A percentile compares a stretch with the other conserved stretches of the same genome.
phyloP scores from a whole-genome alignment of 2,329 filamentous ascomycete species.

The Fonsecaea erecta region DNA sequence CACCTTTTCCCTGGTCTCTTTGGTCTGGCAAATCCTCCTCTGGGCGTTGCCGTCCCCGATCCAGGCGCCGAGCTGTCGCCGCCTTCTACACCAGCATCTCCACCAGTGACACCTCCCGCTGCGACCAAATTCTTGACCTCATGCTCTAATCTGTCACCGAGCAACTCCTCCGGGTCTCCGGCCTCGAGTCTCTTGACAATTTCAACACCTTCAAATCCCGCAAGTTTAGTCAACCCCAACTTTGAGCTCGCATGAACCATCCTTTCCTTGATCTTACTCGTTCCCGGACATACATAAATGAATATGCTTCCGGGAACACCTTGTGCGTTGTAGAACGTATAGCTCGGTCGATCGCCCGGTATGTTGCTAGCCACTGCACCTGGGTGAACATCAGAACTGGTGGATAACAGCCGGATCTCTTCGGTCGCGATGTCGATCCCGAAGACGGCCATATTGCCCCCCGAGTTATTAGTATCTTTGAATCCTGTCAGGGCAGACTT shows the following conservation, averaged over 20 bases:
- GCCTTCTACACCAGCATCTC: conserved; percentile 11
- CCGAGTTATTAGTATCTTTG: conserved; percentile 34
- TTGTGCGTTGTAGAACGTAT: conserved; percentile 58
- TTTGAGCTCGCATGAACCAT: conserved; percentile 68
- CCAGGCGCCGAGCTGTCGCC: conserved; percentile 35
- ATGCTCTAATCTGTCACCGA: conserved; percentile 56
- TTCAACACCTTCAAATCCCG: conserved; percentile 61
- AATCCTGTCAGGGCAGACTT: conserved; percentile 54
- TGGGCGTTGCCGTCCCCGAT: conserved; percentile 52
- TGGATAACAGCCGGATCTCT: conserved; percentile 58
- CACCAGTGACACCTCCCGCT: conserved; percentile 16
- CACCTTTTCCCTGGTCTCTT: conserved; percentile 62
- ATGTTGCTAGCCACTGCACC: conserved; percentile 54
- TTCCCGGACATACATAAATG: conserved; percentile 67
- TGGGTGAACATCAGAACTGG: conserved; percentile 43
- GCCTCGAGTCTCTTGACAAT: conserved; percentile 66
- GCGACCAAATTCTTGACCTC: conserved; percentile 48
- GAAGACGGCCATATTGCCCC: conserved; percentile 40
- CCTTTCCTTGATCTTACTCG: conserved; percentile 66
- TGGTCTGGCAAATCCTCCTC: conserved; percentile 64
- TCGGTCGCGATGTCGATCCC: conserved; percentile 57
- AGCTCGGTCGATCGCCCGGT: conserved; percentile 60
- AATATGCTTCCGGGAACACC: conserved; percentile 55
- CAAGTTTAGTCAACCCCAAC: conserved; percentile 57
- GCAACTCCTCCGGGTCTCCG: conserved; percentile 63